phyloP scores from a whole-genome alignment of 1,139 yeast genomes.

The Candida albicans region DNA sequence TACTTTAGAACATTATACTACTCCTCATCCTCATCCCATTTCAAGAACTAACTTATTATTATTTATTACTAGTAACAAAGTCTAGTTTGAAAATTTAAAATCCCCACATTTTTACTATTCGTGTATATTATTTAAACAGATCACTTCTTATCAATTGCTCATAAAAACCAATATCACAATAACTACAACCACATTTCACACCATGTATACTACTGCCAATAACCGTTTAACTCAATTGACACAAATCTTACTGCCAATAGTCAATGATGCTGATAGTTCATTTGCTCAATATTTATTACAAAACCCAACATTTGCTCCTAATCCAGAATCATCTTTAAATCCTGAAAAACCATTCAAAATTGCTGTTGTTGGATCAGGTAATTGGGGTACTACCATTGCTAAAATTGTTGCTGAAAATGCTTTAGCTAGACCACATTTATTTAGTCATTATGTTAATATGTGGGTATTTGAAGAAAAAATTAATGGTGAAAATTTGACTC shows the following conservation, averaged over 20 bases:
- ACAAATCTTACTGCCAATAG: constrained; percentile 23
- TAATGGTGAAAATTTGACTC: constrained; percentile 44
- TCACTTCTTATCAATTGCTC: no score
- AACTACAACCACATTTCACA: background rate
- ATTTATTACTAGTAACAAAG: no score
- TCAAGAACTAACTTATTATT: no score
- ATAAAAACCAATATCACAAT: background rate
- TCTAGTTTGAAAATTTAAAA: no score
- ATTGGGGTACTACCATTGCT: constrained; percentile 53
- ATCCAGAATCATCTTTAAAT: constrained; percentile 17
- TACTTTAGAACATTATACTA: no score
- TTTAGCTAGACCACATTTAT: constrained; percentile 38
- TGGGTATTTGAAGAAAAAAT: constrained; percentile 50
- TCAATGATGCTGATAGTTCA: no score
- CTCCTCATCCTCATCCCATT: no score
- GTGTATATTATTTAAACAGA: no score
- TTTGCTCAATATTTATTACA: background rate
- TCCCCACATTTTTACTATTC: no score
- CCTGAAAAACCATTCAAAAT: constrained; percentile 39
- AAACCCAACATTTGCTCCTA: constrained; percentile 17
- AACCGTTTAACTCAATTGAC: constrained; percentile 43
- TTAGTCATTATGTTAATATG: constrained; percentile 42
- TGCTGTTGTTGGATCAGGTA: constrained; percentile 49
- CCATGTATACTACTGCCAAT: constrained; percentile 19
- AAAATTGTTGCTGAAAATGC: constrained; percentile 49